Percentiles rank a stretch among this genome's conserved stretches.
phyloP scores from a whole-genome alignment of 2,329 filamentous ascomycete species.

The Phialophora verrucosa region DNA sequence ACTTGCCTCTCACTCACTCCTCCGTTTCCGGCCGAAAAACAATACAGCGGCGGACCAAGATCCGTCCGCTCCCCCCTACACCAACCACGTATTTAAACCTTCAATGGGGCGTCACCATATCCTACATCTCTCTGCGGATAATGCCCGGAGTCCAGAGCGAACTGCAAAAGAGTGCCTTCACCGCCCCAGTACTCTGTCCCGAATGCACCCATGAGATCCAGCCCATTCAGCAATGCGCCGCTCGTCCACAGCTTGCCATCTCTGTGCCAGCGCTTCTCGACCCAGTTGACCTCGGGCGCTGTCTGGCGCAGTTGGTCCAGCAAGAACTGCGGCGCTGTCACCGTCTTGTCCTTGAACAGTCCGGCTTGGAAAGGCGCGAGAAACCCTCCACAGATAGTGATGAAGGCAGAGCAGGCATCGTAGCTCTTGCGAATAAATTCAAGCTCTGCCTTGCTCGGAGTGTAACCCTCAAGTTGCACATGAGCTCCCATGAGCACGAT shows the following conservation, averaged over 20 bases:
- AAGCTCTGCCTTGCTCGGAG: conserved; percentile 29
- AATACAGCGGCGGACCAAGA: neutral
- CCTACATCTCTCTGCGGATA: conserved; percentile 25
- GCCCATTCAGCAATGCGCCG: conserved; percentile 44
- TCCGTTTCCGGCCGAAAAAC: neutral
- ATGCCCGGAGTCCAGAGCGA: conserved; percentile 26
- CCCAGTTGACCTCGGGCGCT: conserved; percentile 27
- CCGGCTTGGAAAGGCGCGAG: conserved; percentile 28
- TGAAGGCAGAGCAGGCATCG: conserved; percentile 30
- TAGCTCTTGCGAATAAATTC: conserved; percentile 34
- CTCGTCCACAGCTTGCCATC: conserved; percentile 47
- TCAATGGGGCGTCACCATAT: conserved; percentile 19
- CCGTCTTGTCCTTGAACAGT: conserved; percentile 32
- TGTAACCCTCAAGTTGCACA: conserved; percentile 17
- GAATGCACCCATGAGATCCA: conserved; percentile 44
- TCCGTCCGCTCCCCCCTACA: neutral
- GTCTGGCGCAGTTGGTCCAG: conserved; percentile 21
- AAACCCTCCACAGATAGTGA: conserved; percentile 35
- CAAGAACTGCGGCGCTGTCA: conserved; percentile 29
- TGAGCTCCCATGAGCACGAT: conserved; percentile 35
- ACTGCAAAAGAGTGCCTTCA: conserved; percentile 33
- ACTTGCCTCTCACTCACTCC: neutral
- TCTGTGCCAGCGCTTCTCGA: conserved; percentile 39
- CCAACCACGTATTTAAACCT: conserved; percentile 3
- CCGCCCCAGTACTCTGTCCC: conserved; percentile 40